A percentile compares a stretch with the other conserved stretches of the same genome.
phyloP scores from a whole-genome alignment of 2,329 filamentous ascomycete species.

The Hypomyces rosellus region DNA sequence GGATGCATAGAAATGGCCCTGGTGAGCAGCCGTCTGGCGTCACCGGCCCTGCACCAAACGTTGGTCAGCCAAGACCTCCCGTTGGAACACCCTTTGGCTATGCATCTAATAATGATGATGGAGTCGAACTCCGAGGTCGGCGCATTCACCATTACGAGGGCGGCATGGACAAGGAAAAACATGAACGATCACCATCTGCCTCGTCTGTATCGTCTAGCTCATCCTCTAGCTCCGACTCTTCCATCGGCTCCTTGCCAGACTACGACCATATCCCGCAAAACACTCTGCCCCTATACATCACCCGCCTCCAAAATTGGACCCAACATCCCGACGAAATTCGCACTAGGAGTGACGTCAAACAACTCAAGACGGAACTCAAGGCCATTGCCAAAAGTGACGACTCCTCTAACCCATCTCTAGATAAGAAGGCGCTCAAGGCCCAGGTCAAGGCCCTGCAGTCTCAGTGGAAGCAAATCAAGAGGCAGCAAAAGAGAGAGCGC shows the following conservation, averaged over 20 bases:
- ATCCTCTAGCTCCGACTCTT: slow-evolving; percentile 31
- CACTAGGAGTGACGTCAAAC: slow-evolving; percentile 38
- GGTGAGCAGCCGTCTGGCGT: neutral
- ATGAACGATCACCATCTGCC: slow-evolving; percentile 27
- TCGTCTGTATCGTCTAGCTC: slow-evolving; percentile 29
- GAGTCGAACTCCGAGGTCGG: slow-evolving; percentile 1
- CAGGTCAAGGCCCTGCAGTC: slow-evolving; percentile 40
- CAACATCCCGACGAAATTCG: slow-evolving; percentile 43
- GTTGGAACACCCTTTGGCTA: neutral
- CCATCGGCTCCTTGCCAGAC: slow-evolving; percentile 48
- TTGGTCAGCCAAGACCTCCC: neutral
- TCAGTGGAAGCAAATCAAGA: slow-evolving; percentile 34
- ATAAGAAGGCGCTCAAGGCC: slow-evolving; percentile 31
- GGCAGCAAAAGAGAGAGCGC: slow-evolving; percentile 24
- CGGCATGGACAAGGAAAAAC: slow-evolving; percentile 12
- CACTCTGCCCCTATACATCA: slow-evolving; percentile 42
- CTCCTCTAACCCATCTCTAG: slow-evolving; percentile 2
- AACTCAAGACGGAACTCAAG: slow-evolving; percentile 39
- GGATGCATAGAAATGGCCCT: slow-evolving; percentile 9
- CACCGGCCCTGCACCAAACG: neutral
- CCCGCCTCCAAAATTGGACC: slow-evolving; percentile 43
- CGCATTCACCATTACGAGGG: neutral
- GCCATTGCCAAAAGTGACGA: slow-evolving; percentile 25
- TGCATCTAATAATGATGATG: neutral
- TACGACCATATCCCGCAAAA: slow-evolving; percentile 43